Conservation (phyloP, 805 yeast species). For the Saccharomycopsis schoenii region DNA sequence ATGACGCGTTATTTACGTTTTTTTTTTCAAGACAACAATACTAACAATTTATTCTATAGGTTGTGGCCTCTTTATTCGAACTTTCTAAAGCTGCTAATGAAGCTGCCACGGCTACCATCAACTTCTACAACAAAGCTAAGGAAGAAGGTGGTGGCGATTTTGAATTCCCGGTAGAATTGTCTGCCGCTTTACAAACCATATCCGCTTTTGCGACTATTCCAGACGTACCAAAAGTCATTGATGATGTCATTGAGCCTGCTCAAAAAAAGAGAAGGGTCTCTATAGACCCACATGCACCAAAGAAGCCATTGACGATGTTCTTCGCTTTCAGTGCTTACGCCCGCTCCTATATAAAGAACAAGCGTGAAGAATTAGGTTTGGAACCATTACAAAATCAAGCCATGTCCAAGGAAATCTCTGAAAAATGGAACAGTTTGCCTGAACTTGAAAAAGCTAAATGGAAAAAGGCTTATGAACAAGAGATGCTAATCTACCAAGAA, state of each 20-base stretch:
- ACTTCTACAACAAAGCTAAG: conserved; percentile 52
- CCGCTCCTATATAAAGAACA: conserved; percentile 61
- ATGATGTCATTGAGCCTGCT: conserved; percentile 20
- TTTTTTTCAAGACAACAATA: background rate
- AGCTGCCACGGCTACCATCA: conserved; percentile 71
- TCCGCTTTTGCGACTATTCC: conserved; percentile 1
- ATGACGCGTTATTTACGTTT: background rate
- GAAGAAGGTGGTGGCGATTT: background rate
- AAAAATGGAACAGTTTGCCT: conserved; percentile 65
- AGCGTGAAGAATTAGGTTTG: conserved; percentile 48
- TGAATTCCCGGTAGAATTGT: background rate
- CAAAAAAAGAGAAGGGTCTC: conserved; percentile 37
- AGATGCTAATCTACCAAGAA: conserved; percentile 35
- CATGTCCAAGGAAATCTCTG: conserved; percentile 68
- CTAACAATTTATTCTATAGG: conserved; percentile 26
- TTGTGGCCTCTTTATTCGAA: conserved; percentile 72
- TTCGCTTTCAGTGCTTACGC: conserved; percentile 68
- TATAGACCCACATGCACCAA: conserved; percentile 91
- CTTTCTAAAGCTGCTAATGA: conserved; percentile 81
- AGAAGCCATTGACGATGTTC: conserved; percentile 84
- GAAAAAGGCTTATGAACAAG: conserved; percentile 45
- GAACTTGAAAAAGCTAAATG: conserved; percentile 65
- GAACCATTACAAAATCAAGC: conserved; percentile 65
- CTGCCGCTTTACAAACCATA: conserved; percentile 1
- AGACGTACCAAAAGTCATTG: conserved; percentile 8